Base-by-base conservation (phyloP, 2,329 filamentous ascomycete species). In the Zymoseptoria ardabiliae region DNA sequence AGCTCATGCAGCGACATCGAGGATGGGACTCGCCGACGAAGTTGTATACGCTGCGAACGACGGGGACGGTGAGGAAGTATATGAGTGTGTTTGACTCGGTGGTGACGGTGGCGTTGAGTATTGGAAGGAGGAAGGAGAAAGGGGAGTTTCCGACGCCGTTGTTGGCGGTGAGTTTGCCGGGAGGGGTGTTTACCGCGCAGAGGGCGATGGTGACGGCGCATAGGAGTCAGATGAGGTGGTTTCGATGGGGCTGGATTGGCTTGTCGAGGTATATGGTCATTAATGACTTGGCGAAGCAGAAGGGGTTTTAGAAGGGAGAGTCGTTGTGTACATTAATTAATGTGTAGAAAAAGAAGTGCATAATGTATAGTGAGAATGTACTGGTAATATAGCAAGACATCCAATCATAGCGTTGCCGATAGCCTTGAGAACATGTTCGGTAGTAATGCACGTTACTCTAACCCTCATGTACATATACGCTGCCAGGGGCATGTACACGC, bases 151-250 rank as follows among this genome's bases (percentile, higher is more conserved):
- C 82, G 1, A 75, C 76, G 35, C 77, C 81, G 1, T 74, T 96
- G 56, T 72, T 96, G 41, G 91, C 88, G 69, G 79, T 93, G 61
- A 95, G 83, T 74, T 82, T 83, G 8, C 79, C 91, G 17, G 71
- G 75, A 4, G 80, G 81, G 58, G 84, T 87, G 64, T 79, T 86
- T 63, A 82, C 81, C 28, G 93, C 90, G 7, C 88, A 92, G 77
- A 81, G 78, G 57, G 92, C 94, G 30, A 99, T 99, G 94, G 91
- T 89, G 1, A 81, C 82, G 57, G 93, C 90, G 25, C 94, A 99
- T 78, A 81, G 85, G 76, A 97, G 91, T 74, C 94, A 99, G 81
- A 99, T 99, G 94, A 85, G 90, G 45, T 99, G 94, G 94, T 99
- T 97, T 72, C 85, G 94, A 7, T 97, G 91, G 83, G 90, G 91